Evolutionary conservation across 257 asterid genomes (phyloP).

Genomic region (Nyctanthes arbortristis): DNA sequence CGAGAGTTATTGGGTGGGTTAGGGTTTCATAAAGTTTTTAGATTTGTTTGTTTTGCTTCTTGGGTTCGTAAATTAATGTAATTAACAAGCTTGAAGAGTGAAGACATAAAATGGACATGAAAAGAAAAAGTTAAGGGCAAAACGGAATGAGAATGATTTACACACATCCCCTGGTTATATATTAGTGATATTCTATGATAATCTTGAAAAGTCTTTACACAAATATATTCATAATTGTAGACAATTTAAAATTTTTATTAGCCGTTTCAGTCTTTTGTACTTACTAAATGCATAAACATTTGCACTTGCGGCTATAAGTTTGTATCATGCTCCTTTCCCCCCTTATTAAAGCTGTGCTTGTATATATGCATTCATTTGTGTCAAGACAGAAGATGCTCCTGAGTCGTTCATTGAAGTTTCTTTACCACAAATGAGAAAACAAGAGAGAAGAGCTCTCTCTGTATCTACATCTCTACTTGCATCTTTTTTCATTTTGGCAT

Average conservation of each 20-base stretch:
- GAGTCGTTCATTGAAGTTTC: background rate
- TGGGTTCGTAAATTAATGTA: too few species aligned
- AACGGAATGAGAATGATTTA: too few species aligned
- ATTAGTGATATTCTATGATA: too few species aligned
- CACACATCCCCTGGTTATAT: too few species aligned
- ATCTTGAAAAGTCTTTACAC: too few species aligned
- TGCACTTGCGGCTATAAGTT: background rate
- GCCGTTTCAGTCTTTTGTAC: background rate
- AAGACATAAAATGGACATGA: too few species aligned
- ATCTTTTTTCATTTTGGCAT: conserved; percentile 20
- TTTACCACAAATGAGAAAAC: background rate
- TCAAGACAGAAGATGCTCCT: background rate
- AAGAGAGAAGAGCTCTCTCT: background rate
- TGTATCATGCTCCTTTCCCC: background rate
- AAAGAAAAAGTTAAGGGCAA: too few species aligned
- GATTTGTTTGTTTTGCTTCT: too few species aligned
- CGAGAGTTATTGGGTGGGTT: too few species aligned
- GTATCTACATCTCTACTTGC: conserved; percentile 7
- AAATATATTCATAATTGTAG: background rate
- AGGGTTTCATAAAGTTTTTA: too few species aligned
- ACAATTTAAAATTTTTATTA: background rate
- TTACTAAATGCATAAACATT: background rate
- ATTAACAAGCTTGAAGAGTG: too few species aligned
- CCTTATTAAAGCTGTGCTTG: too few species aligned
- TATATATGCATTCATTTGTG: background rate